A percentile compares a stretch with the other conserved stretches of the same genome.
Evolutionary conservation across 2,329 filamentous ascomycete species (phyloP).

Genomic region (Dactylellina haptotyla): DNA sequence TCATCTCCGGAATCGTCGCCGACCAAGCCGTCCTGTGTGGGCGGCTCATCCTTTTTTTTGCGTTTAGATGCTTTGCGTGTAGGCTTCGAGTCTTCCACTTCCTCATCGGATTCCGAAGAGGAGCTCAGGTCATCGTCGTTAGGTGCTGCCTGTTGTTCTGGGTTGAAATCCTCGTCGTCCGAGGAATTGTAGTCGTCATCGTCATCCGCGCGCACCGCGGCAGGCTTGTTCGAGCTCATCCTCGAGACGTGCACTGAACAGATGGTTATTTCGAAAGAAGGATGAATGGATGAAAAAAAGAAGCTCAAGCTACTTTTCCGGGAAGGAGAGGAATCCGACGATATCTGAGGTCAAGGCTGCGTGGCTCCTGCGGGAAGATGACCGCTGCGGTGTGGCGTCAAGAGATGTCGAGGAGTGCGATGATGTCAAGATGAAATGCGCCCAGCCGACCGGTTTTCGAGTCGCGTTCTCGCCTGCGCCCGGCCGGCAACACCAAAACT

Average conservation of each 20-base stretch:
- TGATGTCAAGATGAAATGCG: constrained; percentile 51
- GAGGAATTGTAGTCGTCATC: constrained; percentile 74
- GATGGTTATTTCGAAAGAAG: neutral
- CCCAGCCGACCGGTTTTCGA: constrained; percentile 6
- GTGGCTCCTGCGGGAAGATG: neutral
- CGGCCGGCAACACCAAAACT: constrained; percentile 30
- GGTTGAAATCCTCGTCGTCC: constrained; percentile 78
- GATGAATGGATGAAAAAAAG: neutral
- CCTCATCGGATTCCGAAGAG: constrained; percentile 65
- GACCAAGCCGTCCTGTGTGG: constrained; percentile 59
- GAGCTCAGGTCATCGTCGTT: constrained; percentile 64
- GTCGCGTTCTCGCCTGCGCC: constrained; percentile 8
- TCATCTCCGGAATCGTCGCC: constrained; percentile 54
- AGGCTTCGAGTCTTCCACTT: constrained; percentile 59
- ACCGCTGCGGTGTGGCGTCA: neutral
- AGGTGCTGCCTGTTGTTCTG: constrained; percentile 65
- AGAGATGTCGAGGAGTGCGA: neutral
- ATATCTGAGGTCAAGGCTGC: neutral
- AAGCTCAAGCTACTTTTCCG: neutral
- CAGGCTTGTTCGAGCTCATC: constrained; percentile 62
- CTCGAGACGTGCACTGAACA: neutral
- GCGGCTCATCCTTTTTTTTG: constrained; percentile 56
- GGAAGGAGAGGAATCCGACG: neutral
- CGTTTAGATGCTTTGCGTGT: constrained; percentile 57
- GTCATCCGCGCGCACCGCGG: constrained; percentile 60